Evolutionary conservation across 1,284 basidiomycete genomes (phyloP), one percentile per base, ranked within the genome.

Genomic region (Trichosporon coremiiforme): DNA sequence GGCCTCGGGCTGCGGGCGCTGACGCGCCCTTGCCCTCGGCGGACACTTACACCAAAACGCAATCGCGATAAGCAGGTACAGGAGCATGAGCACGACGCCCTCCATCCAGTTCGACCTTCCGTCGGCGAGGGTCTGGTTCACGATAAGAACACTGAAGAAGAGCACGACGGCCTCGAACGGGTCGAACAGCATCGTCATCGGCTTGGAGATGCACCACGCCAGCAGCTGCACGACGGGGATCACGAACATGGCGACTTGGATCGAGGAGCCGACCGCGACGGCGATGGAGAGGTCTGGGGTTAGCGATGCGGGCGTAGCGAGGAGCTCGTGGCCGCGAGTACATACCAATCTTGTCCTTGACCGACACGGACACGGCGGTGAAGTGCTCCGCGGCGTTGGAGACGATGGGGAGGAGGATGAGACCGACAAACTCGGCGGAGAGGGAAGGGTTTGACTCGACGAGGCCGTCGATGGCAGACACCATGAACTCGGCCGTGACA

Each of bases 231-330:
- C 84, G 36, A 89, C 90, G 80, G 92, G 92, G 77, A 94, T 90
- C 73, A 94, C 91, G 76, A 95, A 91, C 66, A 83, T 71, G 2
- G 92, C 90, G 71, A 93, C 93, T 90, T 97, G 94, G 73, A 96
- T 94, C 71, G 91, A 93, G 1, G 92, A 94, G n/a, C 93, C 93
- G 55, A 94, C 77, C 9, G 94, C 93, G 50, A 95, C 92, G 65
- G 90, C 89, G 68, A 94, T 85, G 75, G 83, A 83, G 12, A 86
- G 80, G 71, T 86, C 85, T 57, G 29, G 2, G 2, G 55, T 29
- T 20, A 33, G 55, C 55, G 33, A 33, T 4, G 33, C 33, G 33
- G 8, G 8, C 33, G 33, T 8, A 33, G 33, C 33, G 33, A 33
- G 33, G 4, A 33, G 8, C 33, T 33, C 4, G 33, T 10, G 36